Evolutionary conservation across 2,329 filamentous ascomycete genomes (phyloP), one percentile per base, ranked within the genome.

Genomic region (Aureobasidium sp.): DNA sequence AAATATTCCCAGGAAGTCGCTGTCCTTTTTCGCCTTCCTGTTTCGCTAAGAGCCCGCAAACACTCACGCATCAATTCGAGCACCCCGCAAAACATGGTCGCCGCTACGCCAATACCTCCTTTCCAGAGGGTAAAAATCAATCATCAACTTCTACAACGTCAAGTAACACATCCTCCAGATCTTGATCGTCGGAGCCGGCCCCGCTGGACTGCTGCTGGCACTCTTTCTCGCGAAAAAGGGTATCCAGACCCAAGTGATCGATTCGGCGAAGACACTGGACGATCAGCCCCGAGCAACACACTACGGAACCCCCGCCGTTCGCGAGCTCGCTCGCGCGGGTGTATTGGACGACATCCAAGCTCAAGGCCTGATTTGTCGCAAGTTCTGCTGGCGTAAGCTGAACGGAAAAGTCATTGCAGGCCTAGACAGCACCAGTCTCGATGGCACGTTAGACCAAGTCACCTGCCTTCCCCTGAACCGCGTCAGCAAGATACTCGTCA

Each of bases 121-220:
- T 42, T 42, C 17, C 7, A 42, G 17, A 42, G 20, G 5, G 39
- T 42, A 17, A 3, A 17, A 5, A 17, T 42, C 1, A 3, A n/a
- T 2, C 15, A n/a, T 20, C 3, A 20, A n/a, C 15, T 42, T 42
- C 15, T n/a, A 5, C 7, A n/a, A 42, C 39, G n/a, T 22, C n/a
- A 3, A 52, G 20, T 37, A 20, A 52, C 27, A 6, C 14, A 2
- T 2, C n/a, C 4, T 36, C 5, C 31, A 66, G 44, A 55, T 77
- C 22, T 63, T 76, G 7, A 70, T 76, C 44, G 70, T 74, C 52
- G 75, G 76, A 37, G 75, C 73, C 5, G 75, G 75, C n/a, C 74
- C 73, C 56, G 72, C 75, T 1, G 75, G 76, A 27, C 72, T 75
- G 25, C 73, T 77, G 58, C 71, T 75, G 47, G 73, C 74, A 5